These are phyloP conservation scores for Colletotrichum camelliae DNA, from an alignment of 2,329 filamentous ascomycete species.

Conservation along the genomic window DNA sequence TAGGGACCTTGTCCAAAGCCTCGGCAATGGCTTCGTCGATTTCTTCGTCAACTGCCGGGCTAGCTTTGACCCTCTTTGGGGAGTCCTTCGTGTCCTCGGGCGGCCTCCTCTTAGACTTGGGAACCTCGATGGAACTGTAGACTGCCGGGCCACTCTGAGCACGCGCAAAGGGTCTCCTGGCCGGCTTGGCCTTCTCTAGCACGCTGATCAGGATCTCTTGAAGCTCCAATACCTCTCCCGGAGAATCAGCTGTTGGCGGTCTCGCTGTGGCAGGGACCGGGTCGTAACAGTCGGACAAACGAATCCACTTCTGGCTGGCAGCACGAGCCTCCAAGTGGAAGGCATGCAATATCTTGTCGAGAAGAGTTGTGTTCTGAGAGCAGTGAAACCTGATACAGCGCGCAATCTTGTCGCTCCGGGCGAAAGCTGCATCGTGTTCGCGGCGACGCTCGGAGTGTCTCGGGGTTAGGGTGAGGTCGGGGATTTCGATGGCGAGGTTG, in stretches of 20 bases:
- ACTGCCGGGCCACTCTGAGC: background rate
- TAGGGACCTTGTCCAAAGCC: constrained; percentile 3
- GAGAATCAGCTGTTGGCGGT: background rate
- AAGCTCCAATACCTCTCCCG: background rate
- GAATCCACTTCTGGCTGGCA: constrained; percentile 3
- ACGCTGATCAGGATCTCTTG: background rate
- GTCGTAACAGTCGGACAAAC: background rate
- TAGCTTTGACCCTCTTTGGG: background rate
- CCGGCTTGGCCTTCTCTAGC: background rate
- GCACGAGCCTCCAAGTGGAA: constrained; percentile 3
- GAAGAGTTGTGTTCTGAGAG: background rate
- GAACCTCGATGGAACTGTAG: background rate
- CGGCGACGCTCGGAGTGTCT: background rate
- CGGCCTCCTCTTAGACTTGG: background rate
- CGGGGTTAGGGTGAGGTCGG: background rate
- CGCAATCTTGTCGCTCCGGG: background rate
- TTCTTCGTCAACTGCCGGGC: background rate
- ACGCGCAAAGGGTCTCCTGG: background rate
- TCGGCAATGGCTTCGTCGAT: background rate
- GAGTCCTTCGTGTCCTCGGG: background rate
- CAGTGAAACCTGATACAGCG: background rate
- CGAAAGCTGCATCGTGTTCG: background rate
- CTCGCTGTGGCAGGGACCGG: background rate
- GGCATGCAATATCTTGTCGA: background rate
- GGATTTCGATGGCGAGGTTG: constrained; percentile 3